These are phyloP conservation scores for Tuber umbilicatum DNA, from an alignment of 495 filamentous ascomycete genomes.

Conservation along the genomic window DNA sequence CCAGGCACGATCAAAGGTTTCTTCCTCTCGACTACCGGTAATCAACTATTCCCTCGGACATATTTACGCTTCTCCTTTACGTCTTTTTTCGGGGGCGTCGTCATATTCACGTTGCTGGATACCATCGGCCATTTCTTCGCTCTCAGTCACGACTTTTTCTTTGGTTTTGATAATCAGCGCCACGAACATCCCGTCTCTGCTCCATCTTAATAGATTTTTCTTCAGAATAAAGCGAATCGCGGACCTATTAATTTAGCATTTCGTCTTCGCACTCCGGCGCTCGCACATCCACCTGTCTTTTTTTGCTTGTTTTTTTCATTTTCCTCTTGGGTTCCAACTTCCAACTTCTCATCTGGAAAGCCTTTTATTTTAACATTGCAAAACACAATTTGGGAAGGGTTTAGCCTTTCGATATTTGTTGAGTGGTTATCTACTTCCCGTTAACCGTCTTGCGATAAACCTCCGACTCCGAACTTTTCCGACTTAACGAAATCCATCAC, in stretches of 20 bases:
- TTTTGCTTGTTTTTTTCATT: constrained; percentile 14
- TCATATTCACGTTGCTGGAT: constrained; percentile 20
- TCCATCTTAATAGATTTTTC: constrained; percentile 24
- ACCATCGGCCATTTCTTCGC: constrained; percentile 32
- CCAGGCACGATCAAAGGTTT: neutral
- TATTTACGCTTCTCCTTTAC: constrained; percentile 19
- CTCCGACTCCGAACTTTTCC: neutral
- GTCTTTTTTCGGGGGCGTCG: constrained; percentile 10
- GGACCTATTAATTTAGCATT: constrained; percentile 44
- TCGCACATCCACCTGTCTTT: constrained; percentile 15
- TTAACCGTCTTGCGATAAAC: neutral
- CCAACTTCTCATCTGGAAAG: constrained; percentile 10
- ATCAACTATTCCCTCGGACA: constrained; percentile 18
- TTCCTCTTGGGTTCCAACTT: constrained; percentile 14
- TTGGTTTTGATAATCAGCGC: constrained; percentile 41
- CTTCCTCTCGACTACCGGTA: constrained; percentile 26
- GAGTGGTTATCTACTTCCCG: neutral
- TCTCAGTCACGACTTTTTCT: constrained; percentile 28
- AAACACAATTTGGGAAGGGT: constrained; percentile 15
- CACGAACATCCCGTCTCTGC: constrained; percentile 26
- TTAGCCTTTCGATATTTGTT: constrained; percentile 20
- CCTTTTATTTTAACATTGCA: constrained; percentile 14
- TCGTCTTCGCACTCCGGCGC: constrained; percentile 37
- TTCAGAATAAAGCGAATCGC: constrained; percentile 27
- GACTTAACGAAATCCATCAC: neutral